These are phyloP conservation scores for Pugionium cornutum DNA, from an alignment of 345 rosid genomes.

Conservation along the genomic window DNA sequence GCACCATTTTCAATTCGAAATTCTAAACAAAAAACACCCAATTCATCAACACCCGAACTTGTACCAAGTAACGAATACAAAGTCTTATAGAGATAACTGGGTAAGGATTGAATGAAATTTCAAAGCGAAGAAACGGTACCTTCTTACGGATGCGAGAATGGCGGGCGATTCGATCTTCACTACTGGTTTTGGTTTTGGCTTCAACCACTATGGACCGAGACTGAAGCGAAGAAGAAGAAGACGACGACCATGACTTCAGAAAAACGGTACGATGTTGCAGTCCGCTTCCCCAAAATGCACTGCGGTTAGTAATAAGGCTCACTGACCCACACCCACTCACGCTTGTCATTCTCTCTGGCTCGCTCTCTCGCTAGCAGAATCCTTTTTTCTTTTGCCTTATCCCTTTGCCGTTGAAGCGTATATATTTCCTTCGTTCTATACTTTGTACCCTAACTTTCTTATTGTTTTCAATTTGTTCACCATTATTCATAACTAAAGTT, in stretches of 20 bases:
- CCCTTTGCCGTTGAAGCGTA: constrained; percentile 5
- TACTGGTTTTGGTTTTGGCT: constrained; percentile 67
- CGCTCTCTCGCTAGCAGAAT: not conserved
- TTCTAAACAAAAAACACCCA: not conserved
- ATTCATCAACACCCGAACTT: not conserved
- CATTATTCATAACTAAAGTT: not conserved
- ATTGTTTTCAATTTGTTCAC: not conserved
- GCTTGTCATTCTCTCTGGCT: constrained; percentile 31
- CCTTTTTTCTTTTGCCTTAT: constrained; percentile 32
- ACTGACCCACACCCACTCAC: constrained; percentile 37
- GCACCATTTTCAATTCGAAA: not conserved
- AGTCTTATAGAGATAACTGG: not conserved
- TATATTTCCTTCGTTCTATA: constrained; percentile 27
- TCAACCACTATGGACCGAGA: constrained; percentile 45
- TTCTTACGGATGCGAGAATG: constrained; percentile 91
- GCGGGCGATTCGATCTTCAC: constrained; percentile 77
- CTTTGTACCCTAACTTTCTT: not conserved
- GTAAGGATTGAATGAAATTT: not conserved
- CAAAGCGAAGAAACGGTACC: constrained; percentile 41
- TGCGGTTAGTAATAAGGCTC: constrained; percentile 36
- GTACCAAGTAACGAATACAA: not conserved
- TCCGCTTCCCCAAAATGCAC: constrained; percentile 36
- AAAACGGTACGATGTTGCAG: constrained; percentile 40
- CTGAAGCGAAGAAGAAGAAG: constrained; percentile 22
- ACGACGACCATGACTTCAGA: constrained; percentile 34